A percentile compares a stretch with the other conserved stretches of the same genome.
Conservation (phyloP, 495 filamentous ascomycete species). For the Podospora pseudocomata region DNA sequence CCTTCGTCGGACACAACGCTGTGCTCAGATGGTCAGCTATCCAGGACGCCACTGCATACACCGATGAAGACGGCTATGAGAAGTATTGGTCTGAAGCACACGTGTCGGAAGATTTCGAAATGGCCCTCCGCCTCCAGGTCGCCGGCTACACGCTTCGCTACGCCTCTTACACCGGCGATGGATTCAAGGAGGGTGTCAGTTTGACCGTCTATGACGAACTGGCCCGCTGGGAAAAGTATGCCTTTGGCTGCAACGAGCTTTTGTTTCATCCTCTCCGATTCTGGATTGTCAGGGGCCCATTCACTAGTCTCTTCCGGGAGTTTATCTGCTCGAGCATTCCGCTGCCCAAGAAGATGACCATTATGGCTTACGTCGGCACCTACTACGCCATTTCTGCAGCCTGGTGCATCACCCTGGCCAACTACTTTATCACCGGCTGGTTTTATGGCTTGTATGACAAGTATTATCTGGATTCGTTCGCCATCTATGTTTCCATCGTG, state of each 20-base stretch:
- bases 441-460: conserved; percentile 70
- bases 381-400: conserved; percentile 80
- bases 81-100: conserved; percentile 83
- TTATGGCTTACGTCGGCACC: conserved; percentile 81
- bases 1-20: conserved; percentile 78
- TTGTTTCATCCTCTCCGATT: conserved; percentile 69
- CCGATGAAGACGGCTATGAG: conserved; percentile 62
- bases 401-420: conserved; percentile 71
- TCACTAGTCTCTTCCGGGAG: conserved; percentile 67
- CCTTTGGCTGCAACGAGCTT: conserved; percentile 81
- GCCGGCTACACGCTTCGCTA: conserved; percentile 70
- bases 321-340: conserved; percentile 72
- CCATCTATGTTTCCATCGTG: conserved; percentile 64
- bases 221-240: conserved; percentile 81
- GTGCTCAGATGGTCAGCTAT: conserved; percentile 75
- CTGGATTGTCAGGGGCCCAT: conserved; percentile 62
- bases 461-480: conserved; percentile 72
- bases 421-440: conserved; percentile 77
- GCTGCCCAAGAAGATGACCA: conserved; percentile 73
- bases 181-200: conserved; percentile 82
- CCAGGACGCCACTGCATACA: conserved; percentile 64
- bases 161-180: conserved; percentile 67
- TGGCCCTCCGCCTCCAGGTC: conserved; percentile 74
- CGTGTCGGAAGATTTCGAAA: conserved; percentile 83
- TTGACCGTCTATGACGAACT: conserved; percentile 85